Conservation (phyloP, 2,329 filamentous ascomycete genomes). For the Fusarium heterosporum region DNA sequence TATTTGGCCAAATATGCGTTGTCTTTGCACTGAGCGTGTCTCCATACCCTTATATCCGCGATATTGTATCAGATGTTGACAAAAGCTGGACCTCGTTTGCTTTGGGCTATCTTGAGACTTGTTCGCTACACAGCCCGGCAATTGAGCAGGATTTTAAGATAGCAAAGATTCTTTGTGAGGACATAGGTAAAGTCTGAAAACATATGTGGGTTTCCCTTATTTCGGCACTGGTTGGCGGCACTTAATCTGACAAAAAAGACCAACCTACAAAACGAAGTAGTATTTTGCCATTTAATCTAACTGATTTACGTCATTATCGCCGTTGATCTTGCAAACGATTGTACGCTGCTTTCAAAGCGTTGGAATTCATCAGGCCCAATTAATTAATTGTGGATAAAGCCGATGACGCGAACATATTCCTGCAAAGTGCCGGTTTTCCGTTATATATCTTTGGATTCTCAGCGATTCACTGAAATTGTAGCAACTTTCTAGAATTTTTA, state of each 20-base stretch:
- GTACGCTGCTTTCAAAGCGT: not conserved
- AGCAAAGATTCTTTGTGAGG: conserved; percentile 24
- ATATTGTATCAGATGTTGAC: conserved; percentile 17
- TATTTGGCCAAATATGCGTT: conserved; percentile 34
- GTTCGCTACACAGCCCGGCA: conserved; percentile 11
- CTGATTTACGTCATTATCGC: conserved; percentile 1
- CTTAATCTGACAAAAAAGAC: not conserved
- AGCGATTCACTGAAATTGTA: not conserved
- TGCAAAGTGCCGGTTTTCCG: not conserved
- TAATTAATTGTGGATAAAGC: not conserved
- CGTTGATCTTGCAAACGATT: not conserved
- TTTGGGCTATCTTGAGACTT: conserved; percentile 4
- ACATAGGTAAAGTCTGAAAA: conserved; percentile 22
- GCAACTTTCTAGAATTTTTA: accelerated
- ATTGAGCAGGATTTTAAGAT: conserved; percentile 35
- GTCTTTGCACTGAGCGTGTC: conserved; percentile 31
- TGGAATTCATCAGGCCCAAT: not conserved
- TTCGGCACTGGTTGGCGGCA: not conserved
- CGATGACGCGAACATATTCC: conserved; percentile 16
- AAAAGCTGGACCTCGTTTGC: conserved; percentile 29
- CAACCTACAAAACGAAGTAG: not conserved
- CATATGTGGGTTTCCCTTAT: not conserved
- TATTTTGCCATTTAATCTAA: not conserved
- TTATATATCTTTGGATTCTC: not conserved
- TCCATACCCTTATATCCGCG: conserved; percentile 25